phyloP scores from a whole-genome alignment of 2,329 filamentous ascomycete genomes.

The Cryphonectria radicalis region DNA sequence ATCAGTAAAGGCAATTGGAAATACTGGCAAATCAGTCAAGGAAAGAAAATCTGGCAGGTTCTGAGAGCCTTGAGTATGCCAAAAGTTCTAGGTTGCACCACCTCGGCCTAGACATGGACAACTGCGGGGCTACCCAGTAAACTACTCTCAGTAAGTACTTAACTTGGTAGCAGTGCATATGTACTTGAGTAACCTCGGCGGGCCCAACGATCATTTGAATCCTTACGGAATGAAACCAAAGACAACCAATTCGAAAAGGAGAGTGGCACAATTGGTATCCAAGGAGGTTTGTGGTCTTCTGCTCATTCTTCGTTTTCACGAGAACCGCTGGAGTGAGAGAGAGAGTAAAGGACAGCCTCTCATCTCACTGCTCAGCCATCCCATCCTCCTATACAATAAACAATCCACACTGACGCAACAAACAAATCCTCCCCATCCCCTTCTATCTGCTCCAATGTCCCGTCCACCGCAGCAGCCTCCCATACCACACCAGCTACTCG shows the following conservation, averaged over 20 bases:
- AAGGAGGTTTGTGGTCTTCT: no score
- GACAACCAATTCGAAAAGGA: neutral
- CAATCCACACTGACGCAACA: neutral
- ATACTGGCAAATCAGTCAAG: neutral
- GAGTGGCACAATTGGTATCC: neutral
- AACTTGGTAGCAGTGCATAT: neutral
- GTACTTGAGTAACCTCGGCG: neutral
- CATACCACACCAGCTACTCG: conserved; percentile 28
- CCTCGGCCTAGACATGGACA: conserved; percentile 13
- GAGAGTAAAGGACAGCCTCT: neutral
- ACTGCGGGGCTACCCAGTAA: conserved; percentile 10
- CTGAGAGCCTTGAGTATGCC: neutral
- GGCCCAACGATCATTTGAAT: conserved; percentile 1
- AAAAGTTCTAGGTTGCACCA: conserved; percentile 1
- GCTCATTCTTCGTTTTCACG: neutral
- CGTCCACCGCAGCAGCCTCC: conserved; percentile 32
- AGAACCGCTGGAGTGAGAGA: neutral
- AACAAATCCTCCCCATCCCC: no score
- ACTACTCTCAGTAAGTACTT: neutral
- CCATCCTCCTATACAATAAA: neutral
- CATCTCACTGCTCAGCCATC: neutral
- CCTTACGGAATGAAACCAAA: neutral
- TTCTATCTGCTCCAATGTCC: conserved; percentile 8
- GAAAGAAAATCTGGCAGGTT: neutral
- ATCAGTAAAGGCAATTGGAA: neutral